Conservation (phyloP, 345 rosid genomes). For the Sisymbrium altissimum region DNA sequence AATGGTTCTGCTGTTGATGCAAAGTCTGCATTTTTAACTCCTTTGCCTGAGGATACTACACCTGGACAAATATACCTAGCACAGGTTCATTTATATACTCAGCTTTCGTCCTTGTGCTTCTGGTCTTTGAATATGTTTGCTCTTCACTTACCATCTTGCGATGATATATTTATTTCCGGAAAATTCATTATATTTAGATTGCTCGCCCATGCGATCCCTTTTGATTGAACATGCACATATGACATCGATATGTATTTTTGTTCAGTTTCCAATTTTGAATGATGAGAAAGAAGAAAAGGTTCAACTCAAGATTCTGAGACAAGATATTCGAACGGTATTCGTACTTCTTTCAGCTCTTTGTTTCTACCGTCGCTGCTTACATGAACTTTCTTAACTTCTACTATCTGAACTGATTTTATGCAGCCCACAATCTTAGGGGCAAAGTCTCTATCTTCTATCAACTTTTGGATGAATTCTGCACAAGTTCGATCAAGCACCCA, state of each 20-base stretch:
- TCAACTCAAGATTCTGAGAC: conserved; percentile 61
- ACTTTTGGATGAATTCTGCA: conserved; percentile 88
- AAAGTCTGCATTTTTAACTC: no score
- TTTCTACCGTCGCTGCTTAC: no score
- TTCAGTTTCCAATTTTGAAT: conserved; percentile 68
- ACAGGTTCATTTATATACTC: conserved; percentile 51
- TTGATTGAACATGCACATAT: background rate
- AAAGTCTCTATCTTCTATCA: conserved; percentile 64
- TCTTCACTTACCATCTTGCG: background rate
- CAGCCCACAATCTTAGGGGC: conserved; percentile 64
- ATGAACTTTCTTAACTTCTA: background rate
- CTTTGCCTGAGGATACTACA: conserved; percentile 36
- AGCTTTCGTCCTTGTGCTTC: background rate
- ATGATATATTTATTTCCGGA: no score
- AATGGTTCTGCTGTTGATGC: conserved; percentile 10
- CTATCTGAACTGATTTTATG: conserved; percentile 24
- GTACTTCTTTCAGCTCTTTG: background rate
- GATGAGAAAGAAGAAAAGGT: conserved; percentile 57
- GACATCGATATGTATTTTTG: background rate
- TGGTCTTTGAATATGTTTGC: conserved; percentile 5
- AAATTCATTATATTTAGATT: background rate
- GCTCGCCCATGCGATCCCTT: background rate
- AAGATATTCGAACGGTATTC: conserved; percentile 59
- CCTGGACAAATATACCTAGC: conserved; percentile 73
- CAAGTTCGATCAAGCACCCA: conserved; percentile 78